These are phyloP conservation scores for Tricholoma matsutake DNA, from an alignment of 768 basidiomycete species.

Conservation along the genomic window DNA sequence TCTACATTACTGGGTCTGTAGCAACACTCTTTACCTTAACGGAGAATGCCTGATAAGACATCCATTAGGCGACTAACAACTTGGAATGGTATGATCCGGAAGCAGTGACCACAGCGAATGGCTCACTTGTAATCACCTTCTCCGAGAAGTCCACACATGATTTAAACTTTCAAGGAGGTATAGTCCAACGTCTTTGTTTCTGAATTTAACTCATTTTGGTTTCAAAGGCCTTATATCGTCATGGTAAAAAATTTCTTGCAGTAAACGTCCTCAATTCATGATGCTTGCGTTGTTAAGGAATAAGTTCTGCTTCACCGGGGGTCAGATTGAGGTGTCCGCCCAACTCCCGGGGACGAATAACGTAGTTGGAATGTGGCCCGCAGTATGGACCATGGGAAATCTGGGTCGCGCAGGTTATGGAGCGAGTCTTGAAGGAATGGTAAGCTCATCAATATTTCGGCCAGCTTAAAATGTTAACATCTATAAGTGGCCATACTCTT, in stretches of 20 bases:
- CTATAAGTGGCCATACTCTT: slow-evolving; percentile 72
- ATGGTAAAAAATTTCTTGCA: slow-evolving; percentile 28
- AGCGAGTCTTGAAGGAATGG: slow-evolving; percentile 78
- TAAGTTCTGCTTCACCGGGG: slow-evolving; percentile 85
- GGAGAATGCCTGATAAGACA: slow-evolving; percentile 17
- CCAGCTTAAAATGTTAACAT: slow-evolving; percentile 5
- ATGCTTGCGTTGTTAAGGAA: slow-evolving; percentile 42
- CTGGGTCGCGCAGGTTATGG: slow-evolving; percentile 78
- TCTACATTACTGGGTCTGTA: slow-evolving; percentile 71
- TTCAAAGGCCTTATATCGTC: slow-evolving; percentile 39
- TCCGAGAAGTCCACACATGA: slow-evolving; percentile 55
- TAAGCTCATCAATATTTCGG: slow-evolving; percentile 26
- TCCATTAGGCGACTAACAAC: slow-evolving; percentile 55
- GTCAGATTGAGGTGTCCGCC: slow-evolving; percentile 60
- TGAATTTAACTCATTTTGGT: slow-evolving; percentile 1
- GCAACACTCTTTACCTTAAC: not conserved
- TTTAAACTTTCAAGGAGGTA: slow-evolving; percentile 63
- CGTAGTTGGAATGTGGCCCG: slow-evolving; percentile 71
- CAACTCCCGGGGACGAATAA: slow-evolving; percentile 61
- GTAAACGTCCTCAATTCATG: slow-evolving; percentile 4
- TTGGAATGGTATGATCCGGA: slow-evolving; percentile 88
- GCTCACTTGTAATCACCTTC: slow-evolving; percentile 71
- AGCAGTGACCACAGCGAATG: slow-evolving; percentile 65
- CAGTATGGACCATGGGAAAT: slow-evolving; percentile 71
- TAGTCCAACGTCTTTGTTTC: slow-evolving; percentile 15